Conservation (phyloP, 768 basidiomycete species). For the Hypsizygus marmoreus region DNA sequence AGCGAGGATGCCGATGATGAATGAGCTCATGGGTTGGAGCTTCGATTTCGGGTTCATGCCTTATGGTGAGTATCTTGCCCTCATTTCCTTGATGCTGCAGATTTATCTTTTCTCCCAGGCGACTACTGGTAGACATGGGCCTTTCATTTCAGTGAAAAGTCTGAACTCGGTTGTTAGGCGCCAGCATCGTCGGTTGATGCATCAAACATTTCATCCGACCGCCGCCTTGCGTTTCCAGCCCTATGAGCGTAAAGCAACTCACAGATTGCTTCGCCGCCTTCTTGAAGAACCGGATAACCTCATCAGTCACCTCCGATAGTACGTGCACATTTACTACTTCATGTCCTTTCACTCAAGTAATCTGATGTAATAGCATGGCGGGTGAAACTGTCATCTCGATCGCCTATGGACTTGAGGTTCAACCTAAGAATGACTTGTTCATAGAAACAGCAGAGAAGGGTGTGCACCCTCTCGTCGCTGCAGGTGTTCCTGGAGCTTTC, state of each 20-base stretch:
- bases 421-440: constrained; percentile 22
- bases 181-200: constrained; percentile 17
- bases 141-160: not conserved
- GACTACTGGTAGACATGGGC: constrained; percentile 6
- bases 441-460: constrained; percentile 20
- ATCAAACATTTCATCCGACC: constrained; percentile 19
- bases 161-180: constrained; percentile 13
- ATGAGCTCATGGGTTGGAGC: constrained; percentile 13
- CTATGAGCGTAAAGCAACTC: constrained; percentile 15
- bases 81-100: too few relatives aligned
- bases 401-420: constrained; percentile 25
- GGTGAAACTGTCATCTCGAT: constrained; percentile 21
- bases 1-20: constrained; percentile 17
- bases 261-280: constrained; percentile 19
- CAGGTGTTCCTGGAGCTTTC: constrained; percentile 20
- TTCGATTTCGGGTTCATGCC: constrained; percentile 12
- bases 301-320: constrained; percentile 22
- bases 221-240: constrained; percentile 18
- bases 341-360: not conserved
- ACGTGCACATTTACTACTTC: not conserved
- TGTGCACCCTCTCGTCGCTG: constrained; percentile 13
- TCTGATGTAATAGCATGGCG: constrained; percentile 20
- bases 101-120: constrained; percentile 12
- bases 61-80: constrained; percentile 11
- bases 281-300: constrained; percentile 15